These are phyloP conservation scores for Mucor circinelloides DNA, from an alignment of 371 early-diverging fungal genomes.

Conservation along the genomic window DNA sequence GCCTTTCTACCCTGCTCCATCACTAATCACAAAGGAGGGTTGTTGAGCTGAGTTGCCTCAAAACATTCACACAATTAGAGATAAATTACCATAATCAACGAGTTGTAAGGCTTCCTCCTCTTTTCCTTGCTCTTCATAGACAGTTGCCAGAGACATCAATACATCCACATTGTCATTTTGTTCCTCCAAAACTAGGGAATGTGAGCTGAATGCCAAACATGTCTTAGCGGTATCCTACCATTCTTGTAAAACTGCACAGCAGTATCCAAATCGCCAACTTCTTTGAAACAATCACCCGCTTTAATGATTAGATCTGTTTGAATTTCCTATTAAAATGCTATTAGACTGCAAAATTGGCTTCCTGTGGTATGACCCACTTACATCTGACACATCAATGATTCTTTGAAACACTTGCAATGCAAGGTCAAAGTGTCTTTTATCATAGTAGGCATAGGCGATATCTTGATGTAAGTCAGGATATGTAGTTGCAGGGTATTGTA, in stretches of 20 bases:
- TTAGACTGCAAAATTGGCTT: background rate
- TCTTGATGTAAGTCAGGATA: slow-evolving; percentile 84
- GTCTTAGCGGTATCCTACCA: slow-evolving; percentile 23
- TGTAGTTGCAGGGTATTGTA: slow-evolving; percentile 50
- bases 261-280: slow-evolving; percentile 65
- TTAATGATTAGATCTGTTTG: slow-evolving; percentile 54
- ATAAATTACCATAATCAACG: slow-evolving; percentile 53
- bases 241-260: slow-evolving; percentile 64
- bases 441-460: slow-evolving; percentile 81
- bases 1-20: slow-evolving; percentile 37
- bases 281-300: slow-evolving; percentile 72
- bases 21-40: slow-evolving; percentile 18
- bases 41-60: background rate
- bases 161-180: slow-evolving; percentile 73
- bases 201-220: background rate
- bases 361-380: slow-evolving; percentile 19
- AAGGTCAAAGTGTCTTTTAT: slow-evolving; percentile 63
- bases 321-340: slow-evolving; percentile 32
- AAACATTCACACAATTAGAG: background rate
- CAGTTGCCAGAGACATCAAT: slow-evolving; percentile 76
- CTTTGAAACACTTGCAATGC: slow-evolving; percentile 67
- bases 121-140: slow-evolving; percentile 85
- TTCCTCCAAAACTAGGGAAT: slow-evolving; percentile 40
- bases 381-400: slow-evolving; percentile 59
- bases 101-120: slow-evolving; percentile 71